phyloP scores from a whole-genome alignment of 2,329 filamentous ascomycete genomes.

The Botrytis hyacinthi region DNA sequence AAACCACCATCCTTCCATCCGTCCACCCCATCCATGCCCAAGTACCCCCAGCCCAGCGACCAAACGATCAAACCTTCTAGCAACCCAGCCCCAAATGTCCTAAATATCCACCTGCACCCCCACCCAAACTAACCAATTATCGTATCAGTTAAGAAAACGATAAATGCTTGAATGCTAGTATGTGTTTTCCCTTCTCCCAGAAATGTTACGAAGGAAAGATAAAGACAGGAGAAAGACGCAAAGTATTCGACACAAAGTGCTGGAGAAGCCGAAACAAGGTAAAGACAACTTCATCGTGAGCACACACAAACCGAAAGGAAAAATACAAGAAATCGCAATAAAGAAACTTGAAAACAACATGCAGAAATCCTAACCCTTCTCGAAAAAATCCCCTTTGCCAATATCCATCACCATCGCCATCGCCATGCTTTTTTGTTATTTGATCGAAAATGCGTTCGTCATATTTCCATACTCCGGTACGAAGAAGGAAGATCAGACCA shows the following conservation, averaged over 20 bases:
- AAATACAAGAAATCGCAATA: constrained; percentile 15
- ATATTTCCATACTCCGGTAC: constrained; percentile 16
- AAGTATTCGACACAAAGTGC: constrained; percentile 19
- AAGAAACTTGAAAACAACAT: constrained; percentile 15
- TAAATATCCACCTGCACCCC: constrained; percentile 15
- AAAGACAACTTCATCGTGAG: constrained; percentile 12
- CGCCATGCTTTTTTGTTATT: constrained; percentile 25
- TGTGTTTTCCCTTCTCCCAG: constrained; percentile 14
- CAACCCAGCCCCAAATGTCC: constrained; percentile 16
- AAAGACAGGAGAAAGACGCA: constrained; percentile 13
- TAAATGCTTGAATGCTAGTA: constrained; percentile 17
- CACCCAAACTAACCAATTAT: constrained; percentile 21
- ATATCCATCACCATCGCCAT: constrained; percentile 20
- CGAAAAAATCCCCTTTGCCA: constrained; percentile 12
- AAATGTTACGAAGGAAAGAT: constrained; percentile 7
- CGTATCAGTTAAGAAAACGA: constrained; percentile 12
- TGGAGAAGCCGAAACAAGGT: constrained; percentile 6
- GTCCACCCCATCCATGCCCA: constrained; percentile 18
- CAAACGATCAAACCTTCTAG: constrained; percentile 18
- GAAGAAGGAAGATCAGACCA: constrained; percentile 16
- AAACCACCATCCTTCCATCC: constrained; percentile 6
- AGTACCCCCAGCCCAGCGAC: constrained; percentile 11
- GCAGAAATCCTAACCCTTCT: constrained; percentile 19
- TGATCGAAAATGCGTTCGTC: constrained; percentile 18
- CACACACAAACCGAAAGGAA: constrained; percentile 10